phyloP scores from a whole-genome alignment of 352 stramenopile genomes.

The Pythium dissimile region DNA sequence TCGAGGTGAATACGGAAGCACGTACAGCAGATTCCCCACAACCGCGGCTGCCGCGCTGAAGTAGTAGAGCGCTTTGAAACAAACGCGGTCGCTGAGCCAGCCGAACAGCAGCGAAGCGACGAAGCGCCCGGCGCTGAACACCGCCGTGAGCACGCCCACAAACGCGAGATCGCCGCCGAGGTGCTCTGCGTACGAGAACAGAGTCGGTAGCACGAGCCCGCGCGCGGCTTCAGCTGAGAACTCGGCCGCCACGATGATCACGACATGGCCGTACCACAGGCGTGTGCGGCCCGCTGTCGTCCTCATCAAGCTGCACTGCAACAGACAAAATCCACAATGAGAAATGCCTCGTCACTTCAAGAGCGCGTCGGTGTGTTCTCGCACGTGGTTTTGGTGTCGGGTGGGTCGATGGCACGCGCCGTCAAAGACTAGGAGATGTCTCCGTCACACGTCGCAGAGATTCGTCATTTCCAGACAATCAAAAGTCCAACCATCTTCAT shows the following conservation, averaged over 20 bases:
- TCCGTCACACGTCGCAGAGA: constrained; percentile 1
- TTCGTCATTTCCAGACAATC: neutral
- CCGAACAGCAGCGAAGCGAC: constrained; percentile 63
- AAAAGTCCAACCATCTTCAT: neutral
- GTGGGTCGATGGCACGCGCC: neutral
- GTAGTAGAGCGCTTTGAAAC: constrained; percentile 59
- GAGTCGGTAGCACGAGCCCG: constrained; percentile 58
- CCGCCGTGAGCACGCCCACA: constrained; percentile 53
- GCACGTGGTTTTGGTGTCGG: neutral
- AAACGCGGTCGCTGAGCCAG: constrained; percentile 54
- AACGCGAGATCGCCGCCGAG: constrained; percentile 55
- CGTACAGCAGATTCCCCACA: constrained; percentile 56
- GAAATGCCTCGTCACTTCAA: neutral
- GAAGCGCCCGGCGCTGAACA: constrained; percentile 61
- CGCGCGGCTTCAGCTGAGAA: constrained; percentile 58
- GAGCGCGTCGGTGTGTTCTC: too few species aligned
- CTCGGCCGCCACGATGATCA: constrained; percentile 52
- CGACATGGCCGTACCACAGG: constrained; percentile 54
- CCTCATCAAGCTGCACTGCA: neutral
- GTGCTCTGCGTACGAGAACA: constrained; percentile 59
- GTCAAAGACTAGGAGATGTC: neutral
- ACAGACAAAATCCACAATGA: too few species aligned
- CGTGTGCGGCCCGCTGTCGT: neutral
- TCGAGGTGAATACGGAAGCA: constrained; percentile 39
- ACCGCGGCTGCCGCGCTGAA: constrained; percentile 34